Evolutionary conservation across 495 filamentous ascomycete species (phyloP), one percentile per base, ranked within the genome.

Genomic region (Penicillium nucicola): DNA sequence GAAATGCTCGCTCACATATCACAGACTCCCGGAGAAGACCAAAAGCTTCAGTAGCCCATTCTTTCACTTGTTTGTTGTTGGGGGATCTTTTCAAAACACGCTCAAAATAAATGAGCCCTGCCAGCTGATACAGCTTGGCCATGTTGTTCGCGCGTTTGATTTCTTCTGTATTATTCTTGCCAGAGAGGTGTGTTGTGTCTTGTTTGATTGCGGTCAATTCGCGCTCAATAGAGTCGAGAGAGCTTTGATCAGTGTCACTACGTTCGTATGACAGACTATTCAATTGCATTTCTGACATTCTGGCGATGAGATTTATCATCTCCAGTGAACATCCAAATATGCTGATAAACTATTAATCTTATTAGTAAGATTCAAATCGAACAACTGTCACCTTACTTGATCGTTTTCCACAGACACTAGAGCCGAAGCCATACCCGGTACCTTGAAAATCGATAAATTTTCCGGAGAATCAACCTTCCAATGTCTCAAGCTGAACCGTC

Each of bases 1-100:
- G 52, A 28, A 55, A 55, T 32, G 44, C 45, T 9, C 45, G 52
- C 15, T 49, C 45, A 39, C 52, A 55, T 23, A 43, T 44, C 0
- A 30, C 6, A 9, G 49, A 35, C 12, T 38, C 22, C 13, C n/a
- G 19, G 1, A 55, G 14, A 13, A 55, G n/a, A 11, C 30, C 20
- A 23, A 55, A 55, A 14, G 45, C 52, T n/a, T 43, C 31, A 17
- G 7, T 15, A 5, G 45, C 18, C 45, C 38, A 40, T 31, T 31
- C 25, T 28, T 23, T 31, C 19, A 48, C 2, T 40, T 25, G 32
- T 14, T 14, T 19, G 9, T 15, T 13, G 1, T 10, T 15, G 19
- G 36, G 14, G 4, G 22, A n/a, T n/a, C 5, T 15, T n/a, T 22
- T 46, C 44, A 49, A 4, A 39, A 40, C 38, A 19, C 43, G 52